Evolutionary conservation across 495 filamentous ascomycete genomes (phyloP).

Genomic region (Xanthoparmelia taractica): DNA sequence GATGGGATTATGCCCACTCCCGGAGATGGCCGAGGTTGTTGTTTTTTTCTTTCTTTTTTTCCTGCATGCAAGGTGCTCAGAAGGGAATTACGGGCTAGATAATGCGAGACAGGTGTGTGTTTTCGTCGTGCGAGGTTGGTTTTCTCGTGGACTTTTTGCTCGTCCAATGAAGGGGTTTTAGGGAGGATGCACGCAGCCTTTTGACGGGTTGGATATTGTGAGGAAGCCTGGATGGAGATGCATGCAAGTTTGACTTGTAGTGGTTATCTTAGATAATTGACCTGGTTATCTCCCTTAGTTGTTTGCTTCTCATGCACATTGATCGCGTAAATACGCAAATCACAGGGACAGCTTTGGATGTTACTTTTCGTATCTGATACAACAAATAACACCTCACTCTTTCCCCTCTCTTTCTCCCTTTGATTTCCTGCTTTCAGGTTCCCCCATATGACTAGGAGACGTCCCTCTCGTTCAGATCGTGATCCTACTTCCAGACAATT

Average conservation of each 20-base stretch:
- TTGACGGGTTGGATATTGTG: neutral
- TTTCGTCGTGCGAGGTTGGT: neutral
- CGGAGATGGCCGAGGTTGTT: neutral
- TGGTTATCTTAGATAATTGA: neutral
- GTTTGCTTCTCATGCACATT: neutral
- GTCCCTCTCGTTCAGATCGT: neutral
- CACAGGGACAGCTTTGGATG: neutral
- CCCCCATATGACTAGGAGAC: neutral
- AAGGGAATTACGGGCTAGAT: conserved; percentile 1
- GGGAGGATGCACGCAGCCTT: neutral
- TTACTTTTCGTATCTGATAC: neutral
- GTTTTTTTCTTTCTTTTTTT: no score
- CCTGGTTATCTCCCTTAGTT: neutral
- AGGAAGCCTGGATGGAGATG: neutral
- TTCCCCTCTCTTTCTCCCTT: neutral
- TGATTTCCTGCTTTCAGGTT: neutral
- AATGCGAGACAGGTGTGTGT: neutral
- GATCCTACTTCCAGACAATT: neutral
- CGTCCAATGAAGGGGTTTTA: neutral
- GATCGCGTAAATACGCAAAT: neutral
- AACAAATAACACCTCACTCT: neutral
- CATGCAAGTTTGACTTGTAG: neutral
- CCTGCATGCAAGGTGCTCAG: neutral
- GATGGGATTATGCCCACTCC: neutral
- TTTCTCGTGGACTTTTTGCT: neutral